These are phyloP conservation scores for Chlorella sorokiniana DNA, from an alignment of 139 green algal species.

Conservation along the genomic window DNA sequence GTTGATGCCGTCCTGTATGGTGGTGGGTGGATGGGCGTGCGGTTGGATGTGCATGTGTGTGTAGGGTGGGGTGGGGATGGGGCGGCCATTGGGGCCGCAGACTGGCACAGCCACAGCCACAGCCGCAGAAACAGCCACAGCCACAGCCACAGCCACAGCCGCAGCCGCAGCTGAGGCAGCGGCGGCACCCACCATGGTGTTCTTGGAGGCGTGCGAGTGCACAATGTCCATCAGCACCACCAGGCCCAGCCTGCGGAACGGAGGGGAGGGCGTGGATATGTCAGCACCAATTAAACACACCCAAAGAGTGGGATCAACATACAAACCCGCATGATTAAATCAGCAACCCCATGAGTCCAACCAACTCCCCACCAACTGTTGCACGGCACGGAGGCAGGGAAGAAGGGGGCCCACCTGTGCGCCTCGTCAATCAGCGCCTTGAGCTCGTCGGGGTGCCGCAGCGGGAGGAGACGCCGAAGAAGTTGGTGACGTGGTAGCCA, in stretches of 20 bases:
- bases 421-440: conserved; percentile 95
- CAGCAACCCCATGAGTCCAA: background rate
- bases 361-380: background rate
- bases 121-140: background rate
- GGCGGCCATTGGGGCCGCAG: background rate
- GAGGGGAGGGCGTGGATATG: background rate
- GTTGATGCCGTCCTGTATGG: conserved; percentile 92
- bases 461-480: conserved; percentile 90
- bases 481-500: conserved; percentile 95
- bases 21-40: conserved; percentile 22
- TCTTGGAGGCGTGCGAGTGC: conserved; percentile 90
- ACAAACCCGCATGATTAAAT: background rate
- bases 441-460: conserved; percentile 98
- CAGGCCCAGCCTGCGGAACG: conserved; percentile 76
- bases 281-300: conserved; percentile 12
- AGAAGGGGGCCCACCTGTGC: conserved; percentile 51
- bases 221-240: conserved; percentile 88
- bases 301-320: background rate
- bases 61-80: background rate
- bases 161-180: background rate
- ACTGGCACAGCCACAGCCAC: background rate
- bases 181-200: conserved; percentile 49
- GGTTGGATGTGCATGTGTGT: background rate
- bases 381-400: background rate
- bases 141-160: background rate